Evolutionary conservation across 768 basidiomycete genomes (phyloP).

Genomic region (Macrolepiota albuminosa): DNA sequence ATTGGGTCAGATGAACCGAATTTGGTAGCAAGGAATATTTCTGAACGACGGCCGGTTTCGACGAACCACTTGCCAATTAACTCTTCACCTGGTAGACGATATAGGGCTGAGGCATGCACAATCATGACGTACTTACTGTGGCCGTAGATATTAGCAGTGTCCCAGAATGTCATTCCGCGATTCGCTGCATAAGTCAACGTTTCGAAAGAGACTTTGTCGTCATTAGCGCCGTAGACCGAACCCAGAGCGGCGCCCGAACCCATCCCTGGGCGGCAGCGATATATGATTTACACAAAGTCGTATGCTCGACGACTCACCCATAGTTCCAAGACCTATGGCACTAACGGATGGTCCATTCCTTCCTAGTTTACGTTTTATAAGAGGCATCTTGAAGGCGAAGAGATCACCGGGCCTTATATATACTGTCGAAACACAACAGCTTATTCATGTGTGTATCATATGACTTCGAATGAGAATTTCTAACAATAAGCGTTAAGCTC

Average conservation of each 20-base stretch:
- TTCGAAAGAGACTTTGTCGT: constrained; percentile 15
- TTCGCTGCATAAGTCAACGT: constrained; percentile 20
- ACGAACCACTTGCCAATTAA: constrained; percentile 35
- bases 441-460: background rate
- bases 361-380: constrained; percentile 20
- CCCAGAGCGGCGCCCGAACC: background rate
- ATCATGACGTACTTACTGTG: constrained; percentile 21
- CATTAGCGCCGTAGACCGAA: constrained; percentile 27
- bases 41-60: constrained; percentile 41
- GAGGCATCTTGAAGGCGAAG: background rate
- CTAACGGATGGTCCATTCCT: constrained; percentile 23
- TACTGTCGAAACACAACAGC: too few species aligned
- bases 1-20: constrained; percentile 10
- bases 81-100: constrained; percentile 7
- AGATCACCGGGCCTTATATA: background rate
- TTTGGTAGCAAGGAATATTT: constrained; percentile 64
- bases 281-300: background rate
- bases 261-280: background rate
- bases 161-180: constrained; percentile 36
- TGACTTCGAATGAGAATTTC: background rate
- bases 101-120: background rate
- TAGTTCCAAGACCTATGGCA: constrained; percentile 24
- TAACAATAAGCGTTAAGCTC: background rate
- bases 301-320: constrained; percentile 14
- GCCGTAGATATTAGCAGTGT: constrained; percentile 43